A percentile compares a stretch with the other conserved stretches of the same genome.
These are phyloP conservation scores for Podaxis sp. DNA, from an alignment of 768 basidiomycete genomes.

Conservation along the genomic window DNA sequence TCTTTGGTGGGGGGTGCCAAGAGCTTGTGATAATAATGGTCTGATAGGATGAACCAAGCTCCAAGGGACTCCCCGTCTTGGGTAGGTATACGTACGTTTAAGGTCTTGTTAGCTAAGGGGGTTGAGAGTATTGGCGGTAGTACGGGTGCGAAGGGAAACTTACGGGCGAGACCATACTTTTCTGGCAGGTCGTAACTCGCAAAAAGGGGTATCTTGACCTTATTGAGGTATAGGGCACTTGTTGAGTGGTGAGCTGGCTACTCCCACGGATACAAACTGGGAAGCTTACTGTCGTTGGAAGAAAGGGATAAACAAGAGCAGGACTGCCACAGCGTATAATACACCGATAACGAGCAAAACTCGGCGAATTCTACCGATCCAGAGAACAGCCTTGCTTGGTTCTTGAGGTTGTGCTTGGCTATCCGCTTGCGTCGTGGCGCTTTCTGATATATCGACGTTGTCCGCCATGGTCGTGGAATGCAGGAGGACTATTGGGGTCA, in stretches of 20 bases:
- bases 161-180: slow-evolving; percentile 80
- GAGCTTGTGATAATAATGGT: slow-evolving; percentile 56
- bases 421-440: neutral
- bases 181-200: slow-evolving; percentile 71
- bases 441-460: neutral
- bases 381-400: slow-evolving; percentile 2
- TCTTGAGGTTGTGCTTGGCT: neutral
- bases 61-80: slow-evolving; percentile 79
- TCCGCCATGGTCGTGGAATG: slow-evolving; percentile 10
- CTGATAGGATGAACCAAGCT: slow-evolving; percentile 82
- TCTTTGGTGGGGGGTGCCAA: slow-evolving; percentile 38
- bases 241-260: neutral
- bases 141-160: slow-evolving; percentile 21
- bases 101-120: slow-evolving; percentile 68
- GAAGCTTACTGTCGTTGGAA: slow-evolving; percentile 68
- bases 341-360: slow-evolving; percentile 41
- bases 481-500: neutral
- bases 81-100: slow-evolving; percentile 69
- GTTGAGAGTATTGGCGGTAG: slow-evolving; percentile 1
- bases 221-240: slow-evolving; percentile 61
- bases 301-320: slow-evolving; percentile 57
- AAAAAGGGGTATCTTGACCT: slow-evolving; percentile 58
- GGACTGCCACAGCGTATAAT: slow-evolving; percentile 53
- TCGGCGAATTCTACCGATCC: slow-evolving; percentile 28
- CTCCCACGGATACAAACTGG: slow-evolving; percentile 4